A percentile compares a stretch with the other conserved stretches of the same genome.
These are phyloP conservation scores for Dissophora ornata DNA, from an alignment of 192 early-diverging fungal species.

Conservation along the genomic window DNA sequence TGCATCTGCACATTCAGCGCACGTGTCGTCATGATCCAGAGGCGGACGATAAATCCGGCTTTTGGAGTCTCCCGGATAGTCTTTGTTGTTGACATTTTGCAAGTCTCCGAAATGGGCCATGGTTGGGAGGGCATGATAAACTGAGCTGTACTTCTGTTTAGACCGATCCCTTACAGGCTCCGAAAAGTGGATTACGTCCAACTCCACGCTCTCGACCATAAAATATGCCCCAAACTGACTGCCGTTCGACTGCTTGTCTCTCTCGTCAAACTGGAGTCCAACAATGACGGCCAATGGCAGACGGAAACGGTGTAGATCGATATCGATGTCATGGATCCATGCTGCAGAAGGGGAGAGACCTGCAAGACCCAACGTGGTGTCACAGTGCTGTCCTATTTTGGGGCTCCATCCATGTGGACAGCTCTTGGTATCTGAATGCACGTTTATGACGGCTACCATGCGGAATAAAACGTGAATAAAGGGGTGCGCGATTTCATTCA, in stretches of 20 bases:
- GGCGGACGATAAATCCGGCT: neutral
- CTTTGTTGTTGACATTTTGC: neutral
- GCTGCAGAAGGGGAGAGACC: slow-evolving; percentile 11
- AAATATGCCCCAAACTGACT: slow-evolving; percentile 13
- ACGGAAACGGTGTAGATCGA: slow-evolving; percentile 5
- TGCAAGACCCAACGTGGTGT: neutral
- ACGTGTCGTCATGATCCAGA: no score
- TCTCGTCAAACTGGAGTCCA: slow-evolving; percentile 9
- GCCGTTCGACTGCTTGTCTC: neutral
- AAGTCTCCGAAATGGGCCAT: neutral
- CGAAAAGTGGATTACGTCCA: slow-evolving; percentile 34
- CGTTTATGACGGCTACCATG: neutral
- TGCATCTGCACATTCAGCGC: no score
- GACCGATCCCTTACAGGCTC: slow-evolving; percentile 15
- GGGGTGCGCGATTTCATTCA: no score
- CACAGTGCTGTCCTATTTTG: neutral
- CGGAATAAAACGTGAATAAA: no score
- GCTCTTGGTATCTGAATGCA: neutral
- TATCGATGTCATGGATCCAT: slow-evolving; percentile 20
- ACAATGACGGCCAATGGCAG: slow-evolving; percentile 13
- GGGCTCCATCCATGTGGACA: neutral
- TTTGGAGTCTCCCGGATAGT: neutral
- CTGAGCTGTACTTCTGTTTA: neutral
- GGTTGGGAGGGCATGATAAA: no score
- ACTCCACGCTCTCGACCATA: slow-evolving; percentile 11